Percentiles rank a stretch among this genome's conserved stretches.
These are phyloP conservation scores for Tubosaeta brunneosetosa DNA, from an alignment of 768 basidiomycete genomes.

Conservation along the genomic window DNA sequence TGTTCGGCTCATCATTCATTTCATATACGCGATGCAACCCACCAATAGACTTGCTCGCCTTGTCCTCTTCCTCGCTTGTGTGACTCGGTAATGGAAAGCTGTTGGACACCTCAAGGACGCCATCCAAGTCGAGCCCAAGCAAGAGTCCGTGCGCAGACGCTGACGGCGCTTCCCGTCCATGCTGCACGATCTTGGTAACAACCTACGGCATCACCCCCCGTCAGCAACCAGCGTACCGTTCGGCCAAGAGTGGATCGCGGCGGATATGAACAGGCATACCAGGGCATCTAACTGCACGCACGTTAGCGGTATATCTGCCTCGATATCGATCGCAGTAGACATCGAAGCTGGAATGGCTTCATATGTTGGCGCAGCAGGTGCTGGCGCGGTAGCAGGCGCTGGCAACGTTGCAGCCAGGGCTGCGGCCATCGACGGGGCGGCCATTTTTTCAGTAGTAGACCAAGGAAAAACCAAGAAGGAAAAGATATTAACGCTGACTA, in stretches of 20 bases:
- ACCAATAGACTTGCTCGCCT: slow-evolving; percentile 74
- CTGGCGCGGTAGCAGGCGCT: slow-evolving; percentile 51
- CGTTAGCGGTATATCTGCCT: slow-evolving; percentile 79
- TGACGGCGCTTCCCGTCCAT: slow-evolving; percentile 72
- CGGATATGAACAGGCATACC: slow-evolving; percentile 44
- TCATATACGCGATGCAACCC: slow-evolving; percentile 25
- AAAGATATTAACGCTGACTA: slow-evolving; percentile 16
- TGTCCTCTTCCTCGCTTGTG: slow-evolving; percentile 73
- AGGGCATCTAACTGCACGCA: slow-evolving; percentile 82
- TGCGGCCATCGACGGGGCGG: slow-evolving; percentile 86
- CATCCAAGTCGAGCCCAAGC: slow-evolving; percentile 89
- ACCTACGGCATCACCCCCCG: slow-evolving; percentile 47
- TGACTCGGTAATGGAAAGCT: slow-evolving; percentile 80
- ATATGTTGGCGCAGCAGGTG: slow-evolving; percentile 62
- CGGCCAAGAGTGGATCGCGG: slow-evolving; percentile 1
- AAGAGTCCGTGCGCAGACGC: slow-evolving; percentile 79
- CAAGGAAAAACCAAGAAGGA: no score
- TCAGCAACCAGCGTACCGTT: slow-evolving; percentile 11
- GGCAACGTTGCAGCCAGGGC: slow-evolving; percentile 83
- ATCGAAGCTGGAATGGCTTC: slow-evolving; percentile 90
- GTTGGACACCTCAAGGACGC: slow-evolving; percentile 85
- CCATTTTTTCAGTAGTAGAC: slow-evolving; percentile 37
- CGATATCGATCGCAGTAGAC: slow-evolving; percentile 90
- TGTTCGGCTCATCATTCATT: slow-evolving; percentile 1
- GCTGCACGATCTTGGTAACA: slow-evolving; percentile 91